These are phyloP conservation scores for Geotrichum candidum DNA, from an alignment of 1,139 yeast genomes.

Conservation along the genomic window DNA sequence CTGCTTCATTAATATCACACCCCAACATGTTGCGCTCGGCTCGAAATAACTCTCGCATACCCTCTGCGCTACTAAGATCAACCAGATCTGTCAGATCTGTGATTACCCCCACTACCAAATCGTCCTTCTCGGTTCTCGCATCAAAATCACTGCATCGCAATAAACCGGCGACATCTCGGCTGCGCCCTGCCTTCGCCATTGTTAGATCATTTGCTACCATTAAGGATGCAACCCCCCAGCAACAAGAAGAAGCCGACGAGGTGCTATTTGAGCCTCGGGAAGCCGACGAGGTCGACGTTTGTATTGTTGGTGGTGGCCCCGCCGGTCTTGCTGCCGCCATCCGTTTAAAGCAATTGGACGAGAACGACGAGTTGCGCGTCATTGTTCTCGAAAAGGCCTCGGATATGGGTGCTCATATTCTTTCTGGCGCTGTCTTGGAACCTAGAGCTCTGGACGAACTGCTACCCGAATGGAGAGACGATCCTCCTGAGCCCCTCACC, in stretches of 20 bases:
- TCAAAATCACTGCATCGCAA: neutral
- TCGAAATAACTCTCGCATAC: neutral
- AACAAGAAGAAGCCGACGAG: conserved; percentile 15
- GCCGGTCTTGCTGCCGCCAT: conserved; percentile 96
- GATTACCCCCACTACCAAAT: neutral
- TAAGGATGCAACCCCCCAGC: conserved; percentile 16
- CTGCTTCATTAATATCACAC: neutral
- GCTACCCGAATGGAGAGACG: conserved; percentile 59
- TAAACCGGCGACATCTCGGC: neutral
- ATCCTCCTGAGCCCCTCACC: conserved; percentile 66
- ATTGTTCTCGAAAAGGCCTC: conserved; percentile 88
- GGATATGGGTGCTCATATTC: conserved; percentile 82
- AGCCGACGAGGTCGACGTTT: conserved; percentile 80
- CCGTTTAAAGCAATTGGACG: conserved; percentile 74
- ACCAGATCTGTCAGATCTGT: neutral
- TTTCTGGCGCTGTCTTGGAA: conserved; percentile 91
- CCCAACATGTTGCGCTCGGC: conserved; percentile 2
- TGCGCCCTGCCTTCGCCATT: neutral
- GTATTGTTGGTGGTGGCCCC: conserved; percentile 97
- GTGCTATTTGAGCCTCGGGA: conserved; percentile 55
- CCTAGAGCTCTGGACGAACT: conserved; percentile 81
- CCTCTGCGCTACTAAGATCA: neutral
- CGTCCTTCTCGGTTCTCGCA: neutral
- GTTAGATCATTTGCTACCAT: conserved; percentile 11
- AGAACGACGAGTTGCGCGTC: conserved; percentile 64